Evolutionary conservation across 768 basidiomycete species (phyloP).

Genomic region (Leucocoprinus leucothites): DNA sequence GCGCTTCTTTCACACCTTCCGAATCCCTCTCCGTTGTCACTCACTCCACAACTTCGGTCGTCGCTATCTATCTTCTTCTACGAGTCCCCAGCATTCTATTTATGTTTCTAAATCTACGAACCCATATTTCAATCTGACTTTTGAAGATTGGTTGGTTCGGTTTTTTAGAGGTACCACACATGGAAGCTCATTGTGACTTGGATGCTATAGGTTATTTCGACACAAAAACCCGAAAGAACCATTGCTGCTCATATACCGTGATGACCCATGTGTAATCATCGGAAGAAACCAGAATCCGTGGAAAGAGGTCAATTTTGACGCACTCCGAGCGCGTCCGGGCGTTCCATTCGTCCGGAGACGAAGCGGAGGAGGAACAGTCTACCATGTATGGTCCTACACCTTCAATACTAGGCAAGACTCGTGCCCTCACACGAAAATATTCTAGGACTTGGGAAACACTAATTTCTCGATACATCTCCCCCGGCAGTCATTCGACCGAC

Average conservation of each 20-base stretch:
- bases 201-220: constrained; percentile 51
- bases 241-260: constrained; percentile 83
- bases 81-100: constrained; percentile 45
- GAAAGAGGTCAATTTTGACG: constrained; percentile 87
- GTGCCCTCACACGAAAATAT: background rate
- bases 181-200: background rate
- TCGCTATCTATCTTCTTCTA: constrained; percentile 14
- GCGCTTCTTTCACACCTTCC: constrained; percentile 12
- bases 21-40: constrained; percentile 12
- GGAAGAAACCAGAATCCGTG: constrained; percentile 98
- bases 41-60: constrained; percentile 10
- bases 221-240: constrained; percentile 65
- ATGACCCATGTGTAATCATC: constrained; percentile 86
- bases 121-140: constrained; percentile 86
- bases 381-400: constrained; percentile 66
- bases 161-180: background rate
- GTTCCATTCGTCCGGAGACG: constrained; percentile 81
- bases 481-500: constrained; percentile 74
- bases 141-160: constrained; percentile 84
- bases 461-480: constrained; percentile 96
- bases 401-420: background rate
- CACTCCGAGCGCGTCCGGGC: constrained; percentile 41
- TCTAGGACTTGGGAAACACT: constrained; percentile 92
- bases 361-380: constrained; percentile 95
- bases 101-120: constrained; percentile 76